These are phyloP conservation scores for Volvariella surrecta DNA, from an alignment of 1,284 basidiomycete species.

Conservation along the genomic window DNA sequence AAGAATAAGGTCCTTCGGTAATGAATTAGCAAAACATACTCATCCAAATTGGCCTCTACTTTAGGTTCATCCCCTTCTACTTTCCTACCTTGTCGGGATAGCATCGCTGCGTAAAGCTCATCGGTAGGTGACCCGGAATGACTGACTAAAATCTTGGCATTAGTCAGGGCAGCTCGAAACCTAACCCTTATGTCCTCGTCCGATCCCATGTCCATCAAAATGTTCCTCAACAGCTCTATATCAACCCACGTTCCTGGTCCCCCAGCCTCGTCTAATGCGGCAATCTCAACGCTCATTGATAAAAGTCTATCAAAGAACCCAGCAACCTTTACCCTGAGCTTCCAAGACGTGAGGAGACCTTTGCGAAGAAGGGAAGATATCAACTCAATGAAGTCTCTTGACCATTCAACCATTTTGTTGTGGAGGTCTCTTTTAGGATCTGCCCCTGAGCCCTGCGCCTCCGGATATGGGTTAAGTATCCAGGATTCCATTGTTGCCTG, in stretches of 20 bases:
- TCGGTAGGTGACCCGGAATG: too few relatives aligned
- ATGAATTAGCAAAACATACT: slow-evolving; percentile 30
- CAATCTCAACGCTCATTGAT: not conserved
- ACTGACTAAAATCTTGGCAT: slow-evolving; percentile 23
- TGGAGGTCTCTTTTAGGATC: too few relatives aligned
- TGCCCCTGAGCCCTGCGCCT: too few relatives aligned
- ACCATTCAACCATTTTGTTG: too few relatives aligned
- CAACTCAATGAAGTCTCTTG: too few relatives aligned
- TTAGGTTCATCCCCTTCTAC: slow-evolving; percentile 4
- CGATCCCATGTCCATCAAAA: slow-evolving; percentile 39
- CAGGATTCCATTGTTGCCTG: slow-evolving; percentile 61
- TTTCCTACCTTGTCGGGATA: too few relatives aligned
- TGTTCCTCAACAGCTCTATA: not conserved
- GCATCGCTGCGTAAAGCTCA: too few relatives aligned
- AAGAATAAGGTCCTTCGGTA: slow-evolving; percentile 1
- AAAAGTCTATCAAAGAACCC: slow-evolving; percentile 37
- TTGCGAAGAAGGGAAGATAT: too few relatives aligned
- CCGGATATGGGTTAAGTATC: slow-evolving; percentile 23
- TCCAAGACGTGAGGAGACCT: slow-evolving; percentile 34
- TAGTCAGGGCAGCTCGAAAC: slow-evolving; percentile 55
- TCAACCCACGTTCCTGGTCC: not conserved
- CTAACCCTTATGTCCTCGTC: slow-evolving; percentile 86
- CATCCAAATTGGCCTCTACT: slow-evolving; percentile 25
- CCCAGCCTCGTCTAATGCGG: not conserved
- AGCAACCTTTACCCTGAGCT: slow-evolving; percentile 54